Percentiles rank a stretch among this genome's conserved stretches.
Conservation (phyloP, 805 yeast species). For the Starmera amethionina region DNA sequence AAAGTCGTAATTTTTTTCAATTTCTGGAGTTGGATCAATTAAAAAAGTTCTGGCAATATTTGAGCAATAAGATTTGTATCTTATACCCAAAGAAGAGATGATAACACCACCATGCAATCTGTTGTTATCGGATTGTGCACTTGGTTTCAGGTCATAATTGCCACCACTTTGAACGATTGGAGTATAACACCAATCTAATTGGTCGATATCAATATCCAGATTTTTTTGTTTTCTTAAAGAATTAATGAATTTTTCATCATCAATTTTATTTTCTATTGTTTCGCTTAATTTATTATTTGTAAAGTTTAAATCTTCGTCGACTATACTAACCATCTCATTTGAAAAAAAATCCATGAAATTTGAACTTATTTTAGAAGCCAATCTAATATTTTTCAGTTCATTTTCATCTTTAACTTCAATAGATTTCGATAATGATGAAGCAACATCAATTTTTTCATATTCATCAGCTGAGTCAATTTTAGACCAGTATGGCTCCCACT, state of each 20-base stretch:
- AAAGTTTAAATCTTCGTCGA: constrained; percentile 77
- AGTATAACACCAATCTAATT: constrained; percentile 87
- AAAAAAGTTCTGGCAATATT: constrained; percentile 80
- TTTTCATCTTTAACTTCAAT: constrained; percentile 73
- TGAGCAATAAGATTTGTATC: constrained; percentile 85
- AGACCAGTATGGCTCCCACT: constrained; percentile 48
- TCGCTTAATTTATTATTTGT: constrained; percentile 68
- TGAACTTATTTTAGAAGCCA: constrained; percentile 70
- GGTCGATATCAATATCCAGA: constrained; percentile 62
- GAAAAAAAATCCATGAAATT: constrained; percentile 75
- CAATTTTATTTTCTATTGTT: constrained; percentile 71
- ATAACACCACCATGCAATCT: constrained; percentile 70
- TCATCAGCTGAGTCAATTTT: constrained; percentile 21
- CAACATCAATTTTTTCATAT: constrained; percentile 40
- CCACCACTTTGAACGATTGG: constrained; percentile 90
- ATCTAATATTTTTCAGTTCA: constrained; percentile 54
- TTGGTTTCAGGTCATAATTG: constrained; percentile 71
- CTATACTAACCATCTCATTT: constrained; percentile 77
- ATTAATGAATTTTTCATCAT: constrained; percentile 60
- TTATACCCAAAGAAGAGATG: constrained; percentile 71
- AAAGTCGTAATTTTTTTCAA: constrained; percentile 73
- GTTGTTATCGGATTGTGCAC: constrained; percentile 65
- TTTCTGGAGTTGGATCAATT: constrained; percentile 76
- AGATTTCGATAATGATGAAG: constrained; percentile 41
- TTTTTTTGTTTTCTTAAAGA: constrained; percentile 44